Evolutionary conservation across 176 grass and related monocot genomes (phyloP).

Genomic region (Lolium multiflorum): DNA sequence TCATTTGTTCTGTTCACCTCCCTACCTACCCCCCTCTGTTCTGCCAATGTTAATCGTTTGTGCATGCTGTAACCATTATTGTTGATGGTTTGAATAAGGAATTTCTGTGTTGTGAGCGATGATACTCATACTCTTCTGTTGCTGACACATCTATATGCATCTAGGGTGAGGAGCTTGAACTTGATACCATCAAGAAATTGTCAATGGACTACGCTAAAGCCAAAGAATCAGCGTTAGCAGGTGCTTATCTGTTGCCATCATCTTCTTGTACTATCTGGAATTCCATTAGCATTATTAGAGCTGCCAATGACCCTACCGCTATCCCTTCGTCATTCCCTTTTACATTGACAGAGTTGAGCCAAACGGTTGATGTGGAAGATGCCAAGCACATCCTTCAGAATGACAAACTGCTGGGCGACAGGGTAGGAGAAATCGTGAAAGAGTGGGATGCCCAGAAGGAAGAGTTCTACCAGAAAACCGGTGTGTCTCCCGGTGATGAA

Average conservation of each 20-base stretch:
- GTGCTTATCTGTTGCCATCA: constrained; percentile 35
- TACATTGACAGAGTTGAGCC: constrained; percentile 51
- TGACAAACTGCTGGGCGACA: constrained; percentile 55
- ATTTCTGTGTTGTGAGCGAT: not conserved
- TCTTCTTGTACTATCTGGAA: not conserved
- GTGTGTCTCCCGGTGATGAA: constrained; percentile 49
- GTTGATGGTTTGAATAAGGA: constrained; percentile 29
- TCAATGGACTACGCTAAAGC: constrained; percentile 71
- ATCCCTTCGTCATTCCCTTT: not conserved
- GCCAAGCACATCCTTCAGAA: constrained; percentile 58
- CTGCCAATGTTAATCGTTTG: not conserved
- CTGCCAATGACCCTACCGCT: not conserved
- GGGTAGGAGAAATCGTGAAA: constrained; percentile 63
- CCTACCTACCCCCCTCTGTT: not conserved
- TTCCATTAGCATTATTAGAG: constrained; percentile 4
- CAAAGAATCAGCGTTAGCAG: constrained; percentile 66
- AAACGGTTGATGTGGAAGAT: constrained; percentile 52
- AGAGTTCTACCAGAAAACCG: constrained; percentile 70
- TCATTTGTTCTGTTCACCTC: not conserved
- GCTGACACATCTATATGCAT: constrained; percentile 41
- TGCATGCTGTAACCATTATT: not conserved
- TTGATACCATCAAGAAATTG: constrained; percentile 69
- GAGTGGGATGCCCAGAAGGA: constrained; percentile 82
- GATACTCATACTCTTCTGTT: not conserved
- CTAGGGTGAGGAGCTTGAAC: constrained; percentile 67